These are phyloP conservation scores for Epichloe coenophiala DNA, from an alignment of 2,329 filamentous ascomycete genomes.

Conservation along the genomic window DNA sequence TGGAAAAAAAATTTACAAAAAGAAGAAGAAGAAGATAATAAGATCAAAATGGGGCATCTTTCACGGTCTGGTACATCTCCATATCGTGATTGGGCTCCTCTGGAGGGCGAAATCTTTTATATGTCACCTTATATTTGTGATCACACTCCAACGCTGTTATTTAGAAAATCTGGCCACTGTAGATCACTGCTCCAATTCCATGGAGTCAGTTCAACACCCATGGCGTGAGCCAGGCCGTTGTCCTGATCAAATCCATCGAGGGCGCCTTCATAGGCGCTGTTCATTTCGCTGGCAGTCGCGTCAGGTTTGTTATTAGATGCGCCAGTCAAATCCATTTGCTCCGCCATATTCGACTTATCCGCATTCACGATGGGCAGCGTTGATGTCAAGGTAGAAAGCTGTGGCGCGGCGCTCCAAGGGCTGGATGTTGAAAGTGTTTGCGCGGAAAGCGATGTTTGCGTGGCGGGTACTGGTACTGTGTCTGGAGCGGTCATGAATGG, in stretches of 20 bases:
- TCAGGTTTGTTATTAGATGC: slow-evolving; percentile 15
- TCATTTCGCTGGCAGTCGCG: slow-evolving; percentile 27
- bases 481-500: neutral
- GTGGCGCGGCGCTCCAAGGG: neutral
- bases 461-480: neutral
- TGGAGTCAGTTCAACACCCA: slow-evolving; percentile 26
- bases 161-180: slow-evolving; percentile 20
- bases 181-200: slow-evolving; percentile 21
- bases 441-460: neutral
- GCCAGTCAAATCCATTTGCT: slow-evolving; percentile 7
- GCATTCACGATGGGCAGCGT: neutral
- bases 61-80: too few relatives aligned
- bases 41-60: too few relatives aligned
- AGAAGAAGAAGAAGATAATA: too few relatives aligned
- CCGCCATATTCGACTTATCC: slow-evolving; percentile 4
- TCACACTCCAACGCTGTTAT: slow-evolving; percentile 17
- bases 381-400: neutral
- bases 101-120: too few relatives aligned
- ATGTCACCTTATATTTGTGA: neutral
- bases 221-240: slow-evolving; percentile 27
- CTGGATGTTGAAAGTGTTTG: neutral
- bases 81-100: too few relatives aligned
- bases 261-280: slow-evolving; percentile 36
- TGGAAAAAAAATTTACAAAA: too few relatives aligned
- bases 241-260: slow-evolving; percentile 33